These are phyloP conservation scores for Neospermospora avenae DNA, from an alignment of 2,329 filamentous ascomycete genomes.

Conservation along the genomic window DNA sequence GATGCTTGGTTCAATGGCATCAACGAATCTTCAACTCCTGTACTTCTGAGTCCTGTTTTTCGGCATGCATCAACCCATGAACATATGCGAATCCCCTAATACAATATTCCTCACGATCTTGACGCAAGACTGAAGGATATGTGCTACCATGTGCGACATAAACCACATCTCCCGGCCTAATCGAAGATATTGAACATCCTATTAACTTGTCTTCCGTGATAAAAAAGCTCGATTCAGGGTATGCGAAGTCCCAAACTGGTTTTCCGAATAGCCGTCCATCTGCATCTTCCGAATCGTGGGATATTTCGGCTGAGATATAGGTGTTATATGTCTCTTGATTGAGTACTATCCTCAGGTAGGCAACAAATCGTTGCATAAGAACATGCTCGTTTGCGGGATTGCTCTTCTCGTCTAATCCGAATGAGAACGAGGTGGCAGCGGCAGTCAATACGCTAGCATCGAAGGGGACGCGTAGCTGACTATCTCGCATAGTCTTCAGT, in stretches of 20 bases:
- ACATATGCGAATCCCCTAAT: slow-evolving; percentile 24
- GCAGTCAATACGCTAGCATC: slow-evolving; percentile 17
- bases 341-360: slow-evolving; percentile 27
- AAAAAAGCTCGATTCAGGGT: slow-evolving; percentile 30
- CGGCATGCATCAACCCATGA: slow-evolving; percentile 24
- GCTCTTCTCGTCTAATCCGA: slow-evolving; percentile 27
- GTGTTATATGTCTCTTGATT: slow-evolving; percentile 23
- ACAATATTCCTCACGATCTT: slow-evolving; percentile 18
- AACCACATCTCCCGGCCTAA: slow-evolving; percentile 18
- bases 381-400: slow-evolving; percentile 20
- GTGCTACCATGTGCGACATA: slow-evolving; percentile 22
- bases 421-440: slow-evolving; percentile 27
- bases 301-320: slow-evolving; percentile 25
- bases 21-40: slow-evolving; percentile 10
- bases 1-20: neutral
- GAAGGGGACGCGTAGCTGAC: slow-evolving; percentile 15
- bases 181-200: slow-evolving; percentile 24
- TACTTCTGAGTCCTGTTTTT: slow-evolving; percentile 14
- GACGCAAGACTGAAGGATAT: slow-evolving; percentile 22
- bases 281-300: slow-evolving; percentile 21
- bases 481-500: slow-evolving; percentile 16
- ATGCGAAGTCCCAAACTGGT: slow-evolving; percentile 28
- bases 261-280: slow-evolving; percentile 25
- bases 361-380: slow-evolving; percentile 24
- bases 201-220: slow-evolving; percentile 25